Percentiles rank a stretch among this genome's conserved stretches.
phyloP scores from a whole-genome alignment of 306 rosid genomes.

The Medicago truncatula region MtrunA17r5.0-ANR NC_053044.1:46756001-46756500 shows the following conservation, averaged over 20 bases:
- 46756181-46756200: slow-evolving; percentile 7
- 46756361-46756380: slow-evolving; percentile 2
- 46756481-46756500: not conserved
- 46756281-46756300: not conserved
- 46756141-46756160: slow-evolving; percentile 12
- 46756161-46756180: not conserved
- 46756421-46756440: not conserved
- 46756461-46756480: not conserved
- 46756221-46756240: slow-evolving; percentile 36
- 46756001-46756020: not conserved
- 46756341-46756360: not conserved
- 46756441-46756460: not conserved
- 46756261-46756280: slow-evolving; percentile 35
- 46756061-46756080: slow-evolving; percentile 2
- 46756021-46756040: not conserved
- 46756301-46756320: slow-evolving; percentile 33
- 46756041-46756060: not conserved
- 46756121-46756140: slow-evolving; percentile 21
- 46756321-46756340: slow-evolving; percentile 4
- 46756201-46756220: slow-evolving; percentile 10
- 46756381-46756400: not conserved
- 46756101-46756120: slow-evolving; percentile 36
- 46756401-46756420: not conserved
- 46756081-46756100: not conserved
- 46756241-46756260: slow-evolving; percentile 27